phyloP scores from a whole-genome alignment of 169 alveolate genomes.

The Ichthyophthirius multifiliis region DNA sequence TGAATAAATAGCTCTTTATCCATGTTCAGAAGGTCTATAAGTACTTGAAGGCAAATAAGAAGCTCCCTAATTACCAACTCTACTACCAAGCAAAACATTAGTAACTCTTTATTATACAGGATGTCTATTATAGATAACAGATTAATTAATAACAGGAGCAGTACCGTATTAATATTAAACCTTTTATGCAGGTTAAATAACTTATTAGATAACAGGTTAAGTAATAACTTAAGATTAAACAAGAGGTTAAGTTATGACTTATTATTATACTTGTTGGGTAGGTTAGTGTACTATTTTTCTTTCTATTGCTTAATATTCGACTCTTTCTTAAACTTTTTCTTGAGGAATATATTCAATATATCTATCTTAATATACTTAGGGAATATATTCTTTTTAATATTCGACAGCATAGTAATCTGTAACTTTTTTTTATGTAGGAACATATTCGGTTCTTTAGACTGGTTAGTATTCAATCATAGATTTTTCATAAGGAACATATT shows the following conservation, averaged over 20 bases:
- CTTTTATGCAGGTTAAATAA: too few species aligned
- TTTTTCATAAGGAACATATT: slow-evolving; percentile 20
- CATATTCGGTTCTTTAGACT: slow-evolving; percentile 12
- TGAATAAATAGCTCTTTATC: neutral
- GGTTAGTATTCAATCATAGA: slow-evolving; percentile 7
- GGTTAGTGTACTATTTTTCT: slow-evolving; percentile 22
- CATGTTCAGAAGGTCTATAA: neutral
- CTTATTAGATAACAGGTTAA: neutral
- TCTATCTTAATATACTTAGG: slow-evolving; percentile 16
- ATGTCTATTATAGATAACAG: too few species aligned
- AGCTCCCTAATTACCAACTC: too few species aligned
- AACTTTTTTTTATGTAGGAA: slow-evolving; percentile 24
- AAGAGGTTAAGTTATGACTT: neutral
- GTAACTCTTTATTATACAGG: too few species aligned
- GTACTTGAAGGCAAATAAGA: neutral
- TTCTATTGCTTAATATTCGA: slow-evolving; percentile 37
- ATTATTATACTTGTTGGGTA: slow-evolving; percentile 12
- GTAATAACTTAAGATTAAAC: neutral
- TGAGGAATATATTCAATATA: slow-evolving; percentile 25
- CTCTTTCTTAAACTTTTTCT: slow-evolving; percentile 27
- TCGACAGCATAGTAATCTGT: slow-evolving; percentile 41
- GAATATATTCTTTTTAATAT: slow-evolving; percentile 24
- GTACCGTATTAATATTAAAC: too few species aligned
- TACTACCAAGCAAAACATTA: too few species aligned
- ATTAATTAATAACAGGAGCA: too few species aligned